A percentile compares a stretch with the other conserved stretches of the same genome.
phyloP scores from a whole-genome alignment of 2,329 filamentous ascomycete genomes.

The Ophiostoma tasmaniense region DNA sequence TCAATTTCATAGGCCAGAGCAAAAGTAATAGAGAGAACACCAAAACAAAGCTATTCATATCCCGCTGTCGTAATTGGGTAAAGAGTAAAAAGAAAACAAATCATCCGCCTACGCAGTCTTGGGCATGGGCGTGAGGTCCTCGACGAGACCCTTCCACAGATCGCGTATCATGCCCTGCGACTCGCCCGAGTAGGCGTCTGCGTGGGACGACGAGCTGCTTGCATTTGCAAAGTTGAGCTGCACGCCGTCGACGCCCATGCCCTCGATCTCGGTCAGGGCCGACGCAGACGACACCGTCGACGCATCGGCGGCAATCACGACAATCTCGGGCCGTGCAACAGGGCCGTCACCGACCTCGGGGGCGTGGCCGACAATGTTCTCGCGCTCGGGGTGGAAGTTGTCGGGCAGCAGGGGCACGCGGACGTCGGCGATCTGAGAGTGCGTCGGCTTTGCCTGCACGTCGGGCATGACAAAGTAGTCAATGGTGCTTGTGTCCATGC shows the following conservation, averaged over 20 bases:
- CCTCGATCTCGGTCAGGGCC: conserved; percentile 50
- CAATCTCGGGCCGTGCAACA: conserved; percentile 37
- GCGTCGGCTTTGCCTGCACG: conserved; percentile 5
- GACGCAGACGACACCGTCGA: conserved; percentile 40
- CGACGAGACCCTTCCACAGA: conserved; percentile 45
- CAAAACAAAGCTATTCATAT: conserved; percentile 1
- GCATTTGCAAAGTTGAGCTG: conserved; percentile 45
- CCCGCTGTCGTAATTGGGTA: neutral
- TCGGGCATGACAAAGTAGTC: conserved; percentile 48
- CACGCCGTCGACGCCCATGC: conserved; percentile 47
- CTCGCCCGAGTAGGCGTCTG: conserved; percentile 12
- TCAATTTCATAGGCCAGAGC: neutral
- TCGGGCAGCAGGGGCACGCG: conserved; percentile 54
- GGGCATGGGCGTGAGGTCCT: conserved; percentile 16
- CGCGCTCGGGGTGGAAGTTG: conserved; percentile 42
- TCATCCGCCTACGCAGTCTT: conserved; percentile 13
- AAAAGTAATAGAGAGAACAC: neutral
- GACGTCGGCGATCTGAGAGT: conserved; percentile 26
- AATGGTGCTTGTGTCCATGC: conserved; percentile 32
- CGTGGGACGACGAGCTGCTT: neutral
- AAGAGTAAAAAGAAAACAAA: conserved; percentile 3
- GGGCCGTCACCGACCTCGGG: conserved; percentile 37
- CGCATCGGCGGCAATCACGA: conserved; percentile 49
- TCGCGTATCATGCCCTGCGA: conserved; percentile 42
- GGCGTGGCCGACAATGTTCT: conserved; percentile 33